A percentile compares a stretch with the other conserved stretches of the same genome.
These are phyloP conservation scores for Lentinula sp. DNA, from an alignment of 768 basidiomycete species.

Conservation along the genomic window DNA sequence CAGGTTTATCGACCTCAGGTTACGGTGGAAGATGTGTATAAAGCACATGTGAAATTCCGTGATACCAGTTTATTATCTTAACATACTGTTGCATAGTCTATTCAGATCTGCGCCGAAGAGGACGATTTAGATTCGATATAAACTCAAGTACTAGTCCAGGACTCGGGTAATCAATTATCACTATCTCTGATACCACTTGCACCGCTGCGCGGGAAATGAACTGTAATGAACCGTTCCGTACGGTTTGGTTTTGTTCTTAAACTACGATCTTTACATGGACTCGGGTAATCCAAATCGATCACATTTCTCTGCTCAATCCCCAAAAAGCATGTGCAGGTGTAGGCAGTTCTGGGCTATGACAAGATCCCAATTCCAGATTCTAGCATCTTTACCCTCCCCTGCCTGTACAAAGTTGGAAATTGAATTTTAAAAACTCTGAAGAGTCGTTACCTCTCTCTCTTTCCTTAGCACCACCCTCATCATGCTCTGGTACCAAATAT, in stretches of 20 bases:
- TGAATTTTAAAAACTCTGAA: not conserved
- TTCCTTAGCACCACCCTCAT: not conserved
- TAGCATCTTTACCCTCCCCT: not conserved
- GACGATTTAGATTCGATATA: too few species aligned
- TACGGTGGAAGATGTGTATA: too few species aligned
- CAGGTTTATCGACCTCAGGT: too few species aligned
- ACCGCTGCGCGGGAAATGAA: too few species aligned
- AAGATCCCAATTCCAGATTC: not conserved
- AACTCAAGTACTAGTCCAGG: too few species aligned
- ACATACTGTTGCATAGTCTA: too few species aligned
- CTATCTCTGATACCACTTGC: too few species aligned
- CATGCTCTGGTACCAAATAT: constrained; percentile 36
- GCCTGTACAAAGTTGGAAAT: not conserved
- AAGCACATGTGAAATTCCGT: too few species aligned
- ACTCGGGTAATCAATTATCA: too few species aligned
- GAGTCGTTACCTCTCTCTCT: not conserved
- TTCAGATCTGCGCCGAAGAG: too few species aligned
- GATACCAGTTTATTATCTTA: too few species aligned
- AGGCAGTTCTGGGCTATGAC: not conserved
- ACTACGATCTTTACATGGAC: not conserved
- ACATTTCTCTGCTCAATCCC: not conserved
- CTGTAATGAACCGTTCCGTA: not conserved
- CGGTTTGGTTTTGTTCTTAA: not conserved
- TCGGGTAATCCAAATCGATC: not conserved
- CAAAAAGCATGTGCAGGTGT: not conserved